phyloP scores from a whole-genome alignment of 768 basidiomycete species.

The Phlebiopsis flavidoalba region DNA sequence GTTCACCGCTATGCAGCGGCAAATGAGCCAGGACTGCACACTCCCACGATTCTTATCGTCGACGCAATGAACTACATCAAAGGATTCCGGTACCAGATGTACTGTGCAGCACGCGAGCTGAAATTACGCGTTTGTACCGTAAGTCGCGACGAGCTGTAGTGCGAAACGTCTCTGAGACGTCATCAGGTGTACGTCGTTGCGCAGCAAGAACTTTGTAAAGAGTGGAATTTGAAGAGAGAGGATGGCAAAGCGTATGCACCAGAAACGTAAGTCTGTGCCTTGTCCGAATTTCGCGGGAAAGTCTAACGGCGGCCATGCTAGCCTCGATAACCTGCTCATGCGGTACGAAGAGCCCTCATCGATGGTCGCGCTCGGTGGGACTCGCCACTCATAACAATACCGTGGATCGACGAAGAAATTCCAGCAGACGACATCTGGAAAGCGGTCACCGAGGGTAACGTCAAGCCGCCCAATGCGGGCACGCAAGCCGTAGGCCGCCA shows the following conservation, averaged over 20 bases:
- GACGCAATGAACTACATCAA: constrained; percentile 98
- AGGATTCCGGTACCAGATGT: constrained; percentile 96
- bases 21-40: constrained; percentile 62
- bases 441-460: constrained; percentile 67
- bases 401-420: constrained; percentile 65
- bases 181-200: constrained; percentile 72
- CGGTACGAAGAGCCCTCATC: constrained; percentile 96
- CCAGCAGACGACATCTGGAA: constrained; percentile 75
- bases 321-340: constrained; percentile 81
- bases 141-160: constrained; percentile 22
- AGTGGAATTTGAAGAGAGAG: constrained; percentile 62
- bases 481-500: constrained; percentile 56
- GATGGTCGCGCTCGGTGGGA: constrained; percentile 99
- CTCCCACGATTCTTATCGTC: constrained; percentile 80
- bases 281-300: not conserved
- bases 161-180: not conserved
- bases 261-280: constrained; percentile 53
- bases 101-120: constrained; percentile 89
- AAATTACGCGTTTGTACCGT: constrained; percentile 87
- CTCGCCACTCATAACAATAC: constrained; percentile 84
- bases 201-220: constrained; percentile 66
- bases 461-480: constrained; percentile 87
- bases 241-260: constrained; percentile 50
- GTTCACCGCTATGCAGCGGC: constrained; percentile 78
- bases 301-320: constrained; percentile 23